phyloP scores from a whole-genome alignment of 1,284 basidiomycete species.

The Ceratobasidium sp. region DNA sequence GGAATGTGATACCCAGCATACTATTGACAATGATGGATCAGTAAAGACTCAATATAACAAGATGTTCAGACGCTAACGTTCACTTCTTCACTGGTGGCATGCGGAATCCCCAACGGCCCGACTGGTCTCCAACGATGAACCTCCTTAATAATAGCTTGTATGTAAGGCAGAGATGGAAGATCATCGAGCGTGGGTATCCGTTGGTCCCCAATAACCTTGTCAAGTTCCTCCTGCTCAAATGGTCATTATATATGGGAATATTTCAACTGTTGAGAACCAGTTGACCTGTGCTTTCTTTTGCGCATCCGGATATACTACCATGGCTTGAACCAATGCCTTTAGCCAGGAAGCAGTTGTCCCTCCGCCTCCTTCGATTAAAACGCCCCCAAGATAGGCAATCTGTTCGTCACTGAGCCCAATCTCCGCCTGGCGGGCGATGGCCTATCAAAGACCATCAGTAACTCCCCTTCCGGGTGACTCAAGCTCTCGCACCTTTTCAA shows the following conservation, averaged over 20 bases:
- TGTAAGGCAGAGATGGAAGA: slow-evolving; percentile 50
- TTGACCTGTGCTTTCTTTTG: slow-evolving; percentile 41
- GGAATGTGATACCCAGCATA: too few relatives aligned
- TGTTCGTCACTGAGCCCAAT: slow-evolving; percentile 34
- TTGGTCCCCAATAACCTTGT: slow-evolving; percentile 49
- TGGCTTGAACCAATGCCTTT: slow-evolving; percentile 43
- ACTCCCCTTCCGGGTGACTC: too few relatives aligned
- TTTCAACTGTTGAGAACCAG: too few relatives aligned
- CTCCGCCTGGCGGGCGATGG: slow-evolving; percentile 30
- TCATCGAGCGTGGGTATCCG: slow-evolving; percentile 52
- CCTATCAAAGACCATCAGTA: background rate
- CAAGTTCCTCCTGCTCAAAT: slow-evolving; percentile 49
- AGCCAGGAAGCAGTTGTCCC: slow-evolving; percentile 48
- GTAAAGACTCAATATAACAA: too few relatives aligned
- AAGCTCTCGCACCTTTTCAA: slow-evolving; percentile 23
- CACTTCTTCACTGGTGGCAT: too few relatives aligned
- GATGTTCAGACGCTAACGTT: too few relatives aligned
- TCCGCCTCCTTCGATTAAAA: slow-evolving; percentile 47
- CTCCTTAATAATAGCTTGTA: slow-evolving; percentile 52
- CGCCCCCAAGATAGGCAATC: slow-evolving; percentile 39
- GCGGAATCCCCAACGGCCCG: slow-evolving; percentile 32
- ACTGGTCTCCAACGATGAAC: slow-evolving; percentile 41
- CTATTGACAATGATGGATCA: too few relatives aligned
- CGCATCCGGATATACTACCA: slow-evolving; percentile 38
- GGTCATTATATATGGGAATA: too few relatives aligned